A percentile compares a stretch with the other conserved stretches of the same genome.
phyloP scores from a whole-genome alignment of 495 filamentous ascomycete species.

The Lophium mytilinum region DNA sequence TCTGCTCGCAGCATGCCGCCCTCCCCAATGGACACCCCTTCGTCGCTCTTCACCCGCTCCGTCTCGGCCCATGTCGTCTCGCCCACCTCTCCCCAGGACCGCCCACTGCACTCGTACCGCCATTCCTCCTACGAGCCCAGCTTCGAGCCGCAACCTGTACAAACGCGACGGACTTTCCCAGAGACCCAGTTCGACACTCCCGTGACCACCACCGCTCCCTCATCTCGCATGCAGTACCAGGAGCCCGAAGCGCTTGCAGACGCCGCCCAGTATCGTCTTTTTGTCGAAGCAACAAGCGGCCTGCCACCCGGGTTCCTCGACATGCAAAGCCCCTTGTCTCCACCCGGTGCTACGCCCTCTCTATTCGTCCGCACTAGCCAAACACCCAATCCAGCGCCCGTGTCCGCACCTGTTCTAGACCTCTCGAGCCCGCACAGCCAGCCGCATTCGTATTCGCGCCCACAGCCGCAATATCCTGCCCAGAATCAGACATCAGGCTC shows the following conservation, averaged over 20 bases:
- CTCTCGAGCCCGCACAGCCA: not conserved
- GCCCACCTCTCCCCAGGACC: constrained; percentile 1
- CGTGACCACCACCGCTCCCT: constrained; percentile 1
- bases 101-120: not conserved
- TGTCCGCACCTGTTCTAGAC: not conserved
- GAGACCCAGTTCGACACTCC: not conserved
- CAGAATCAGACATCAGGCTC: not conserved
- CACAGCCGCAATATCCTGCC: not conserved
- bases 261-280: constrained; percentile 29
- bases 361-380: not conserved
- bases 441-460: not conserved
- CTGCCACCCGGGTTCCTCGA: constrained; percentile 12
- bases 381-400: not conserved
- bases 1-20: constrained; percentile 21
- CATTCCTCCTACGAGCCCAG: not conserved
- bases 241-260: constrained; percentile 21
- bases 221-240: not conserved
- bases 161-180: constrained; percentile 19
- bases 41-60: not conserved
- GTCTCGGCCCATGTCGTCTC: constrained; percentile 10
- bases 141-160: constrained; percentile 7
- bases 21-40: constrained; percentile 8
- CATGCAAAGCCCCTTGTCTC: not conserved
- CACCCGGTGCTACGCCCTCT: not conserved
- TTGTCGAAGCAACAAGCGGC: constrained; percentile 31